phyloP scores from a whole-genome alignment of 2,329 filamentous ascomycete species.

The Ascocoryne sarcoides region DNA sequence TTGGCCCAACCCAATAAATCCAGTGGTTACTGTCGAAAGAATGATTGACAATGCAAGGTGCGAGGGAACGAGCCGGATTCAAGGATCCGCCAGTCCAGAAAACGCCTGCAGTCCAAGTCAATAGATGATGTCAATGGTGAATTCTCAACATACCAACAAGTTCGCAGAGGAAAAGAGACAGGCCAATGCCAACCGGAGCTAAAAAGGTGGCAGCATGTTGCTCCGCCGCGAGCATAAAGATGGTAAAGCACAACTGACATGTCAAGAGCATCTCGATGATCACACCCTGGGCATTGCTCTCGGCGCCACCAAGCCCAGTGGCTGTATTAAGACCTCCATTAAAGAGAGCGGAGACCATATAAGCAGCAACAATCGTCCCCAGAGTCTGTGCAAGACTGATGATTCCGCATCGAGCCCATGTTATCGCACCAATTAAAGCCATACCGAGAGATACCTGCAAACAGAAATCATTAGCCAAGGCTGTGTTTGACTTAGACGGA shows the following conservation, averaged over 20 bases:
- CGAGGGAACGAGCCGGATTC: conserved; percentile 39
- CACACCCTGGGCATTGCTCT: conserved; percentile 36
- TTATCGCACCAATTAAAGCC: conserved; percentile 30
- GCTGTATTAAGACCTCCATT: conserved; percentile 35
- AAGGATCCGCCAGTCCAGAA: conserved; percentile 41
- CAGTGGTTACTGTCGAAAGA: conserved; percentile 37
- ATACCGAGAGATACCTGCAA: conserved; percentile 31
- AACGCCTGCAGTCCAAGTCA: conserved; percentile 32
- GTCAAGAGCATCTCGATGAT: conserved; percentile 43
- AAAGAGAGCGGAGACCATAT: conserved; percentile 35
- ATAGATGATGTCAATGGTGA: too few species aligned
- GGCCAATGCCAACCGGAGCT: conserved; percentile 39
- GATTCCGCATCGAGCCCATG: conserved; percentile 25
- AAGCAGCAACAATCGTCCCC: conserved; percentile 32
- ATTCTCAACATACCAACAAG: conserved; percentile 32
- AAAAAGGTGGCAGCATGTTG: conserved; percentile 40
- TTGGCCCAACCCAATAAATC: conserved; percentile 45
- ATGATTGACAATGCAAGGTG: conserved; percentile 36
- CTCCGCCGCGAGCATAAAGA: conserved; percentile 44
- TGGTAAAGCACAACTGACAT: conserved; percentile 39
- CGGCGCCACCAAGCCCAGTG: conserved; percentile 34
- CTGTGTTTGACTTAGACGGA: background rate
- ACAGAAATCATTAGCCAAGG: background rate
- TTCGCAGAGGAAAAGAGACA: conserved; percentile 38
- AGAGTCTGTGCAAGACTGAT: conserved; percentile 29